Conservation (phyloP, 2,329 filamentous ascomycete genomes). For the Cercospora nicotianae region DNA sequence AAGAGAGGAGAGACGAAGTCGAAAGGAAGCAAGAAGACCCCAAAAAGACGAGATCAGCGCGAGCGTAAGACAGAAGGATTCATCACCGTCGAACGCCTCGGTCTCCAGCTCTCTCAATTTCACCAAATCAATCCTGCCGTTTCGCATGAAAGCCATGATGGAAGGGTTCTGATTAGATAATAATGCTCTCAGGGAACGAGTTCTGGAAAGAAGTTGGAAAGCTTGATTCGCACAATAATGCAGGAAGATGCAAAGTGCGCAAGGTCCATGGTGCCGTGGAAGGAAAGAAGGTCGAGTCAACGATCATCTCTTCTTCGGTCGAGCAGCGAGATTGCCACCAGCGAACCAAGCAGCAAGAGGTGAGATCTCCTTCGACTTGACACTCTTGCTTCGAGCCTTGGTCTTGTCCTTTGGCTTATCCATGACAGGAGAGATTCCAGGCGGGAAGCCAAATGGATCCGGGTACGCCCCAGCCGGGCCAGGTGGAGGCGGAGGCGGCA, state of each 20-base stretch:
- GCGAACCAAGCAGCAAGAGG: conserved; percentile 35
- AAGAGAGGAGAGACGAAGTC: neutral
- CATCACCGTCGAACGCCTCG: conserved; percentile 9
- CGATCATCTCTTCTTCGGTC: conserved; percentile 16
- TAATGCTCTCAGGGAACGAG: neutral
- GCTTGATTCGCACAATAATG: neutral
- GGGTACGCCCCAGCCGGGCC: conserved; percentile 19
- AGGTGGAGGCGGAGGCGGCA: conserved; percentile 27
- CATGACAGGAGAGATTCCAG: conserved; percentile 17
- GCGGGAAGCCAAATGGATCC: conserved; percentile 22
- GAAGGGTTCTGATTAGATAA: neutral
- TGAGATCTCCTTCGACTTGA: conserved; percentile 30
- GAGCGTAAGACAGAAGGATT: conserved; percentile 2
- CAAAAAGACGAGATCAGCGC: neutral
- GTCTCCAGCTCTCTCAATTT: neutral
- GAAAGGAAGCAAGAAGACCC: neutral
- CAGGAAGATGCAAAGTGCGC: neutral
- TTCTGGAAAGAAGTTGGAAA: neutral
- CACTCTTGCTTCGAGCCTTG: conserved; percentile 28
- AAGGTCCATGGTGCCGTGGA: too few species aligned
- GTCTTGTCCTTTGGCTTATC: conserved; percentile 20
- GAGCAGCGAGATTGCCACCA: conserved; percentile 27
- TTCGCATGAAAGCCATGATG: conserved; percentile 6
- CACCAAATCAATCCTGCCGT: neutral
- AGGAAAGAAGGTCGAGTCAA: neutral